Base-by-base conservation (phyloP, 768 basidiomycete species). In the Mycena chlorophos region DNA sequence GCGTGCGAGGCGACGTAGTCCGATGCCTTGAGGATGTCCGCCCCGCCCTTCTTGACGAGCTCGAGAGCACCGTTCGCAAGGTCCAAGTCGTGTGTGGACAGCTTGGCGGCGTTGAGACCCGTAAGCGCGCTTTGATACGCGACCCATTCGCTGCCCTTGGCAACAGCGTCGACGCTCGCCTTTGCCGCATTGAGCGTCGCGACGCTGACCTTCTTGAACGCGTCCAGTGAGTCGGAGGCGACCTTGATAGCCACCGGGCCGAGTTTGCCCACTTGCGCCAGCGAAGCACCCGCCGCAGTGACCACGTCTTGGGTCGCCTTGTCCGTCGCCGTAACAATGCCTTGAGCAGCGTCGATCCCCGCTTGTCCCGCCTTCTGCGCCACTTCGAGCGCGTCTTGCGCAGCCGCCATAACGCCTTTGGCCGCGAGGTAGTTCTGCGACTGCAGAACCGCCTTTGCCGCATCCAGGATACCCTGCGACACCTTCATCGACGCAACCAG, bases 121-220 rank as follows among this genome's bases (percentile, higher is more conserved):
- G 40, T 19, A 43, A 43, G 26, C 19, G 53, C 53, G n/a, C 28
- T 23, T 49, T 55, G 50, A 28, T 55, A 55, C 6, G 53, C 53
- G 19, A 55, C n/a, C 53, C 53, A 55, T 52, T 55, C 53, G 19
- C 23, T 22, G 6, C 49, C 50, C 47, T 46, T 39, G 26, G 47
- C 34, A 19, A 55, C 25, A 26, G 26, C 30, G 22, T 55, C 53
- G 23, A 55, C 43, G 31, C 49, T 31, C 16, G 25, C 29, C 34
- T 51, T 12, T 16, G 50, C 50, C 5, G 50, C 34, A 8, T 51
- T n/a, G 22, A 51, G 50, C 5, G 50, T 43, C 10, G 16, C 40
- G 8, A 43, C 22, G 22, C 40, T 20, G 8, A 19, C 20, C 14
- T n/a, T 19, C 20, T 20, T 43, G 40, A 10, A 43, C 8, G 40